Percentiles rank a stretch among this genome's conserved stretches.
These are phyloP conservation scores for Neurospora sp. DNA, from an alignment of 495 filamentous ascomycete species.

Conservation along the genomic window DNA sequence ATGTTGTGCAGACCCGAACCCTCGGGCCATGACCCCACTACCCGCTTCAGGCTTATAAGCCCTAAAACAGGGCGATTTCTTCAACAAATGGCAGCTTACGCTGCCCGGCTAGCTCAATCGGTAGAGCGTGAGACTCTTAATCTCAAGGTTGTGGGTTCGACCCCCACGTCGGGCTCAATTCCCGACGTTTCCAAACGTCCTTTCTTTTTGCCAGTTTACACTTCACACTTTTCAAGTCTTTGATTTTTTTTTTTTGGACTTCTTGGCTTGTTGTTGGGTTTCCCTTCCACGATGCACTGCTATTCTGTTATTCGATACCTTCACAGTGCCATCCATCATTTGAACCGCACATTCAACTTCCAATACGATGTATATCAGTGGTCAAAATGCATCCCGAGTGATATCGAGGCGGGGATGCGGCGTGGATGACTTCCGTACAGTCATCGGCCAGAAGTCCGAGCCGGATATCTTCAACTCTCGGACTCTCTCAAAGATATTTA, in stretches of 20 bases:
- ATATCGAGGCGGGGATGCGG: not conserved
- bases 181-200: not conserved
- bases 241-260: too few relatives aligned
- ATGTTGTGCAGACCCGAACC: not conserved
- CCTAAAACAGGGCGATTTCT: accelerated
- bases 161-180: not conserved
- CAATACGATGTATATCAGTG: too few relatives aligned
- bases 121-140: slow-evolving; percentile 75
- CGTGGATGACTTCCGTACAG: not conserved
- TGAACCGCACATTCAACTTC: too few relatives aligned
- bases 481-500: too few relatives aligned
- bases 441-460: not conserved
- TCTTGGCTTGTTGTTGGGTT: too few relatives aligned
- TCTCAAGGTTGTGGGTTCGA: not conserved
- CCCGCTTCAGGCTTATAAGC: not conserved
- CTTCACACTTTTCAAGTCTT: not conserved
- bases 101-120: slow-evolving; percentile 63
- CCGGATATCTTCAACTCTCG: too few relatives aligned
- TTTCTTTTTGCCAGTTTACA: not conserved
- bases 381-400: not conserved
- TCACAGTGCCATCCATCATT: too few relatives aligned
- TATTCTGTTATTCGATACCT: too few relatives aligned
- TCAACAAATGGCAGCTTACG: not conserved
- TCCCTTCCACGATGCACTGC: too few relatives aligned
- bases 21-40: not conserved